Evolutionary conservation across 768 basidiomycete genomes (phyloP).

Genomic region (Rhizopogon sp.): DNA sequence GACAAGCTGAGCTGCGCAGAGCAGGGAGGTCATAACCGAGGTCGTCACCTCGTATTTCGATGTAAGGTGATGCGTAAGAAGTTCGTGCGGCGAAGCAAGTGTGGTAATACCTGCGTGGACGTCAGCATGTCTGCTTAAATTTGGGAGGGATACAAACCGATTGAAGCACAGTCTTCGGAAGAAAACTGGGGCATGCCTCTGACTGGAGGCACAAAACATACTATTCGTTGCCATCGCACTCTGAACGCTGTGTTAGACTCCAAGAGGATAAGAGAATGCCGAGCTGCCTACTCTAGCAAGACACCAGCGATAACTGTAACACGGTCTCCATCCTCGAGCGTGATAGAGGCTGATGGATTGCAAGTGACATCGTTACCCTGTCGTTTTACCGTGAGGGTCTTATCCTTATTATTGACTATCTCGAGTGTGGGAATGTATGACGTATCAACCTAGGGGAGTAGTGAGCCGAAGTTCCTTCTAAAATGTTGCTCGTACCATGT

Average conservation of each 20-base stretch:
- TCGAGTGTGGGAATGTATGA: constrained; percentile 42
- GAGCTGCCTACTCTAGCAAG: constrained; percentile 38
- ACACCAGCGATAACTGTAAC: constrained; percentile 41
- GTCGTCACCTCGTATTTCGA: constrained; percentile 45
- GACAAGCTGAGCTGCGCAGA: constrained; percentile 55
- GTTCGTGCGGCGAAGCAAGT: constrained; percentile 35
- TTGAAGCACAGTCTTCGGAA: constrained; percentile 38
- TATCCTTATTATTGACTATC: constrained; percentile 44
- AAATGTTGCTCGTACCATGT: constrained; percentile 44
- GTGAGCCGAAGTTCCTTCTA: background rate
- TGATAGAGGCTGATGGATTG: constrained; percentile 31
- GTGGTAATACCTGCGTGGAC: constrained; percentile 48
- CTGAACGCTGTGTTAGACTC: constrained; percentile 22
- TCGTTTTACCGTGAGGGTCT: constrained; percentile 38
- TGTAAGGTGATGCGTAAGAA: constrained; percentile 63
- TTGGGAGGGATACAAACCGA: constrained; percentile 39
- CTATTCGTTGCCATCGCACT: constrained; percentile 46
- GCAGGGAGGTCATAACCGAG: constrained; percentile 50
- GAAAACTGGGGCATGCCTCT: constrained; percentile 33
- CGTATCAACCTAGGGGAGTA: constrained; percentile 41
- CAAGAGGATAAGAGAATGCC: background rate
- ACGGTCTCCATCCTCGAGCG: constrained; percentile 51
- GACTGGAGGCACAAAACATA: constrained; percentile 40
- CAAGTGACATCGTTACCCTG: constrained; percentile 26
- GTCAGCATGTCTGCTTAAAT: background rate